Conservation (phyloP, 768 basidiomycete genomes). For the Tubosaeta sp. region DNA sequence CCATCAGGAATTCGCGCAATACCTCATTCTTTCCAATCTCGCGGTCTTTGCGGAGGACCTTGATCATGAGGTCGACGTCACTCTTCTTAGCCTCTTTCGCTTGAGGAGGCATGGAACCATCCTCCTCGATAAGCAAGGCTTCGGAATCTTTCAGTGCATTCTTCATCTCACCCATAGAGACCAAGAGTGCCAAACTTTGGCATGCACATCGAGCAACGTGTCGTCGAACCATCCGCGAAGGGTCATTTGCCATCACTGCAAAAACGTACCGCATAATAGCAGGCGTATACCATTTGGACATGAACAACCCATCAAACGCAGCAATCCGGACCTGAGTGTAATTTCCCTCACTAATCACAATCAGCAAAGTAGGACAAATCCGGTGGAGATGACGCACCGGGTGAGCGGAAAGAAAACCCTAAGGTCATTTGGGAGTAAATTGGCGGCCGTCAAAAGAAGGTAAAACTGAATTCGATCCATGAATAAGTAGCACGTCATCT, state of each 20-base stretch:
- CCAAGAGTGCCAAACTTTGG: slow-evolving; percentile 80
- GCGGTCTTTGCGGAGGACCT: slow-evolving; percentile 80
- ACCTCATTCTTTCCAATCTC: slow-evolving; percentile 79
- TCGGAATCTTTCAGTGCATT: slow-evolving; percentile 68
- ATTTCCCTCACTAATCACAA: slow-evolving; percentile 75
- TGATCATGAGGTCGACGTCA: slow-evolving; percentile 81
- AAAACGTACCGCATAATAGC: slow-evolving; percentile 85
- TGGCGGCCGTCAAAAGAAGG: slow-evolving; percentile 69
- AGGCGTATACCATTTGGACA: slow-evolving; percentile 83
- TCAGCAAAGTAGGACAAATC: slow-evolving; percentile 6
- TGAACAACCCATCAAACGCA: slow-evolving; percentile 91
- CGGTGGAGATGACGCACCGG: slow-evolving; percentile 47
- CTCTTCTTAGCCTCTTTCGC: slow-evolving; percentile 75
- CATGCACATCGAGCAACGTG: slow-evolving; percentile 84
- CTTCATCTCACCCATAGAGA: slow-evolving; percentile 90
- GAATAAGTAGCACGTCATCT: slow-evolving; percentile 2
- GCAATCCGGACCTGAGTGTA: slow-evolving; percentile 86
- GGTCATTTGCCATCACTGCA: slow-evolving; percentile 80
- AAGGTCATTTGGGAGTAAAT: slow-evolving; percentile 72
- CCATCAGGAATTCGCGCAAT: slow-evolving; percentile 76
- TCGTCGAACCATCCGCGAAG: slow-evolving; percentile 76
- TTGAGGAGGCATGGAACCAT: slow-evolving; percentile 68
- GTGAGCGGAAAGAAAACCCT: slow-evolving; percentile 84
- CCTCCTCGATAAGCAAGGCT: slow-evolving; percentile 80
- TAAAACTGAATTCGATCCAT: slow-evolving; percentile 55